A percentile compares a stretch with the other conserved stretches of the same genome.
Conservation (phyloP, 2,329 filamentous ascomycete genomes). For the Microsporum ferrugineum region DNA sequence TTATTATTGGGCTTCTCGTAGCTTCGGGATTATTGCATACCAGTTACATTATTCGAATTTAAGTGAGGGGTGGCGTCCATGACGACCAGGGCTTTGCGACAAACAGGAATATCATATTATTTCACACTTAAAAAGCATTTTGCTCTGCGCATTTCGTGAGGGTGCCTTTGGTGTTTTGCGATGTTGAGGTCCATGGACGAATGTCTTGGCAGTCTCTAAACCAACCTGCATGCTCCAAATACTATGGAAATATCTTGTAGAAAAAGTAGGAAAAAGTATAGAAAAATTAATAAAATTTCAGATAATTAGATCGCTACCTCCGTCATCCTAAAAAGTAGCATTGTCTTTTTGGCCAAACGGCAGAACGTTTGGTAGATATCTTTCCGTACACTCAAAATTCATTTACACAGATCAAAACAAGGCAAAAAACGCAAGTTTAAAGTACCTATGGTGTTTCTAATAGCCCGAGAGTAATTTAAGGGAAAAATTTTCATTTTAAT, state of each 20-base stretch:
- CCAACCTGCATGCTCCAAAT: background rate
- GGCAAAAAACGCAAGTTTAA: too few relatives aligned
- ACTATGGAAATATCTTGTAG: too few relatives aligned
- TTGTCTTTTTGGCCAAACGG: too few relatives aligned
- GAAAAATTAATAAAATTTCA: background rate
- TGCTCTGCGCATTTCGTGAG: background rate
- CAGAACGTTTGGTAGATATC: too few relatives aligned
- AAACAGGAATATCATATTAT: background rate
- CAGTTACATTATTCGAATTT: slow-evolving; percentile 63
- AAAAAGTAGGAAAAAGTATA: background rate
- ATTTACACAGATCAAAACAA: too few relatives aligned
- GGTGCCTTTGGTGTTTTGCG: background rate
- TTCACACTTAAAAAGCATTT: background rate
- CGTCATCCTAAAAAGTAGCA: too few relatives aligned
- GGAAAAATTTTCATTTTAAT: too few relatives aligned
- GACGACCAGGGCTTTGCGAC: slow-evolving; percentile 19
- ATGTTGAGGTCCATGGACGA: background rate
- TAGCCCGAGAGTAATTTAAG: too few relatives aligned
- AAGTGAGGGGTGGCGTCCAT: slow-evolving; percentile 37
- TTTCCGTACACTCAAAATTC: too few relatives aligned
- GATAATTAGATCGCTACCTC: too few relatives aligned
- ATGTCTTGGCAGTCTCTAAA: background rate
- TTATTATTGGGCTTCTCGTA: slow-evolving; percentile 1
- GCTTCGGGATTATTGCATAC: slow-evolving; percentile 32
- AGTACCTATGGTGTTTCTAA: too few relatives aligned